Evolutionary conservation across 2,329 filamentous ascomycete genomes (phyloP).

Genomic region (Beauveria medogensis): DNA sequence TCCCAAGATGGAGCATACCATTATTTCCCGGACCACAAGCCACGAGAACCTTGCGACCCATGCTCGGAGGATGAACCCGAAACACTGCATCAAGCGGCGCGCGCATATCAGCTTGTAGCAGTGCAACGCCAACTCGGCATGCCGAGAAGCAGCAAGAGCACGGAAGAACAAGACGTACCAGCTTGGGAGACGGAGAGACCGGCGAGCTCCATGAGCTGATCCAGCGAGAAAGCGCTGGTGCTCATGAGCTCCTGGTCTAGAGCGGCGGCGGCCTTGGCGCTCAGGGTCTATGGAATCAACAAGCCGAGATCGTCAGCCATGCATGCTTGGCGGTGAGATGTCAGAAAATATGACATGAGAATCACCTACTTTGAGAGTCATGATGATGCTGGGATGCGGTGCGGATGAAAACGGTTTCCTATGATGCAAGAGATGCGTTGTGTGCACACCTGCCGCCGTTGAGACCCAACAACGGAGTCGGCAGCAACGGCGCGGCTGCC

Average conservation of each 20-base stretch:
- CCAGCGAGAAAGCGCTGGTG: slow-evolving; percentile 77
- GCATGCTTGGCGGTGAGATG: background rate
- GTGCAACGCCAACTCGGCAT: too few species aligned
- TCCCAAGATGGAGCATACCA: slow-evolving; percentile 32
- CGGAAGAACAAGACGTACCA: slow-evolving; percentile 38
- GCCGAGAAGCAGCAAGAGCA: background rate
- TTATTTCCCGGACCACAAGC: slow-evolving; percentile 84
- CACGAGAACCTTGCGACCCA: slow-evolving; percentile 68
- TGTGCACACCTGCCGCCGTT: background rate
- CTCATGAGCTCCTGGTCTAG: slow-evolving; percentile 94
- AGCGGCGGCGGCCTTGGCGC: slow-evolving; percentile 77
- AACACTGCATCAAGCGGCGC: slow-evolving; percentile 52
- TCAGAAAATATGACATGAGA: too few species aligned
- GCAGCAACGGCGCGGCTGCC: background rate
- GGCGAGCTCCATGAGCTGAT: slow-evolving; percentile 95
- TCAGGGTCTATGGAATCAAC: slow-evolving; percentile 59
- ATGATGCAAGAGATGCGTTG: slow-evolving; percentile 12
- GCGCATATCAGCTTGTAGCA: background rate
- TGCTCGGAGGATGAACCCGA: slow-evolving; percentile 66
- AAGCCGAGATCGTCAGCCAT: background rate
- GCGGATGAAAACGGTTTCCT: background rate
- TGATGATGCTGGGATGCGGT: slow-evolving; percentile 11
- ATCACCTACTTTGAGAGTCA: slow-evolving; percentile 25
- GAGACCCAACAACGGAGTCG: background rate
- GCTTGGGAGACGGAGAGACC: slow-evolving; percentile 89